phyloP scores from a whole-genome alignment of 805 yeast species.

The Kuraishia molischiana region DNA sequence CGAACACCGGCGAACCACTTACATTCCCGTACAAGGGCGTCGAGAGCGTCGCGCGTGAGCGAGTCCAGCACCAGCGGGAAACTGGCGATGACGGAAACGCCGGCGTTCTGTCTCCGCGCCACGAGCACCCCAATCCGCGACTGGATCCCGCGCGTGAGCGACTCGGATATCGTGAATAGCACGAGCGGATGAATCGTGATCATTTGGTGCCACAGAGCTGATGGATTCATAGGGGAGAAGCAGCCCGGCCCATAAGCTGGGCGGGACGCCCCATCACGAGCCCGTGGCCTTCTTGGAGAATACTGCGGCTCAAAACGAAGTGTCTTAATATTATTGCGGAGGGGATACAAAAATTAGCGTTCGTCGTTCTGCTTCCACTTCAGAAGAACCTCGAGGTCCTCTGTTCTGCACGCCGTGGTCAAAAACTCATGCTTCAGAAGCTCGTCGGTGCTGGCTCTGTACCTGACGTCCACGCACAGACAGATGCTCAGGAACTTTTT shows the following conservation, averaged over 20 bases:
- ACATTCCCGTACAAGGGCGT: neutral
- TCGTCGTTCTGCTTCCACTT: constrained; percentile 10
- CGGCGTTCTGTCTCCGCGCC: neutral
- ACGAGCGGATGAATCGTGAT: neutral
- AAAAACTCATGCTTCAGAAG: constrained; percentile 69
- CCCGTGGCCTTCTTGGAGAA: no score
- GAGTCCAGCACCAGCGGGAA: neutral
- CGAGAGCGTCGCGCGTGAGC: no score
- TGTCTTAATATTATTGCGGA: no score
- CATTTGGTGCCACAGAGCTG: no score
- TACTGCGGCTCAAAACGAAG: neutral
- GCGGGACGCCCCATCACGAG: no score
- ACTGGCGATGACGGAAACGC: neutral
- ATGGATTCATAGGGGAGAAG: no score
- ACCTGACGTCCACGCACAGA: constrained; percentile 87
- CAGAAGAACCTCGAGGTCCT: constrained; percentile 49
- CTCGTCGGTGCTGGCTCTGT: constrained; percentile 87
- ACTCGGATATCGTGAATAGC: neutral
- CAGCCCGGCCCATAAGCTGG: no score
- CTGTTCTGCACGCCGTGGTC: constrained; percentile 49
- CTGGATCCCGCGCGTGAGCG: neutral
- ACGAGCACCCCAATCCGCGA: neutral
- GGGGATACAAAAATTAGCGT: no score
- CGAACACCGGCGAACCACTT: no score
- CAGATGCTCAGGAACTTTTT: constrained; percentile 85